Evolutionary conservation across 2,329 filamentous ascomycete species (phyloP).

Genomic region (Fusarium sp.): DNA sequence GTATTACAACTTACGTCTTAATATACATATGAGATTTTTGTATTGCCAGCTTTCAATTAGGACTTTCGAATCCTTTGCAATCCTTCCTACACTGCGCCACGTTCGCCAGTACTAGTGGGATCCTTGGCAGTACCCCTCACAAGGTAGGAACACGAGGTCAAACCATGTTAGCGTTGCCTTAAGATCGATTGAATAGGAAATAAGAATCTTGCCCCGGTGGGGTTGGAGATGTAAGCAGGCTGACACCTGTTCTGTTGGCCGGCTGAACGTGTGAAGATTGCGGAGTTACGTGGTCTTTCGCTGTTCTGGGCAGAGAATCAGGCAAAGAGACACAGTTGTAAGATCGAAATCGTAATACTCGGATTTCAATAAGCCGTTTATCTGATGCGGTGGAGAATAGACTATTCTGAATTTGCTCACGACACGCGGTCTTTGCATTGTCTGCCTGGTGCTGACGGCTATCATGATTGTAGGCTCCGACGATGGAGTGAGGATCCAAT

Average conservation of each 20-base stretch:
- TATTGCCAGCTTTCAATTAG: accelerated
- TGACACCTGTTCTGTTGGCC: neutral
- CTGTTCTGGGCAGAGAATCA: neutral
- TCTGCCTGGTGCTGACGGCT: accelerated
- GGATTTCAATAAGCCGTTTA: accelerated
- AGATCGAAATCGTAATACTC: neutral
- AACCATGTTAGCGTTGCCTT: neutral
- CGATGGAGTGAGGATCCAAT: neutral
- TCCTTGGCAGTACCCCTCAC: neutral
- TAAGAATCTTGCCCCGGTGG: neutral
- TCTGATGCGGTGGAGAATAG: accelerated
- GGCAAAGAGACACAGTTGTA: neutral
- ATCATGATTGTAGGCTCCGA: neutral
- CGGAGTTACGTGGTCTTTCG: neutral
- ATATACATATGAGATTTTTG: neutral
- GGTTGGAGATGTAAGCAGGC: too few species aligned
- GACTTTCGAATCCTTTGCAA: neutral
- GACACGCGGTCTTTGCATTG: neutral
- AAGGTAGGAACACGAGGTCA: neutral
- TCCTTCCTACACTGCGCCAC: neutral
- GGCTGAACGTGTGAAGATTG: neutral
- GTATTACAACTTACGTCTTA: too few species aligned
- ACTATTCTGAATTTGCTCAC: neutral
- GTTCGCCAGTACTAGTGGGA: accelerated
- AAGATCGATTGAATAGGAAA: neutral